Percentiles rank a stretch among this genome's conserved stretches.
phyloP scores from a whole-genome alignment of 805 yeast genomes.

The Teunomyces pallodes region DNA sequence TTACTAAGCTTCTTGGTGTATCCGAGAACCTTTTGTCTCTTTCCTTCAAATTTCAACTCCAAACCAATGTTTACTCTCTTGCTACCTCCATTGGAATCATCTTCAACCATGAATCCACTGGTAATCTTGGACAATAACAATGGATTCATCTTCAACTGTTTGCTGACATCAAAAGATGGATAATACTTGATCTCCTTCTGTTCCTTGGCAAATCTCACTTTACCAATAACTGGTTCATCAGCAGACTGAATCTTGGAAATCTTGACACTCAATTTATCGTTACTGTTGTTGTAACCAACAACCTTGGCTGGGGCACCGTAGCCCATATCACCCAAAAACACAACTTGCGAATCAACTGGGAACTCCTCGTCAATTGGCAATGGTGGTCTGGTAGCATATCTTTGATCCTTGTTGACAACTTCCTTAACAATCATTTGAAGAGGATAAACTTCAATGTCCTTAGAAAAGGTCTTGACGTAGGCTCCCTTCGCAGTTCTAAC shows the following conservation, averaged over 20 bases:
- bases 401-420: constrained; percentile 68
- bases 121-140: constrained; percentile 75
- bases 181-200: constrained; percentile 53
- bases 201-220: constrained; percentile 57
- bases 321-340: constrained; percentile 81
- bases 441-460: constrained; percentile 59
- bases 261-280: constrained; percentile 48
- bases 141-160: constrained; percentile 54
- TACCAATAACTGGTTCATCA: constrained; percentile 67
- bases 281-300: constrained; percentile 51
- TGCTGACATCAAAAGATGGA: constrained; percentile 65
- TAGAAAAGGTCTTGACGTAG: constrained; percentile 65
- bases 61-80: constrained; percentile 71
- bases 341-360: constrained; percentile 67
- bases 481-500: constrained; percentile 70
- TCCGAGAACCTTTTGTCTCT: constrained; percentile 82
- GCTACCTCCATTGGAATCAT: constrained; percentile 23
- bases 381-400: constrained; percentile 73
- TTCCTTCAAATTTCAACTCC: constrained; percentile 77
- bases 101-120: constrained; percentile 63
- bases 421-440: constrained; percentile 74
- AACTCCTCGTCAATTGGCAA: constrained; percentile 77
- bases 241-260: constrained; percentile 35
- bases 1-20: constrained; percentile 64
- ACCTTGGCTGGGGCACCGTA: constrained; percentile 79